These are phyloP conservation scores for Corylus avellana DNA, from an alignment of 306 rosid species.

Conservation along the genomic window DNA sequence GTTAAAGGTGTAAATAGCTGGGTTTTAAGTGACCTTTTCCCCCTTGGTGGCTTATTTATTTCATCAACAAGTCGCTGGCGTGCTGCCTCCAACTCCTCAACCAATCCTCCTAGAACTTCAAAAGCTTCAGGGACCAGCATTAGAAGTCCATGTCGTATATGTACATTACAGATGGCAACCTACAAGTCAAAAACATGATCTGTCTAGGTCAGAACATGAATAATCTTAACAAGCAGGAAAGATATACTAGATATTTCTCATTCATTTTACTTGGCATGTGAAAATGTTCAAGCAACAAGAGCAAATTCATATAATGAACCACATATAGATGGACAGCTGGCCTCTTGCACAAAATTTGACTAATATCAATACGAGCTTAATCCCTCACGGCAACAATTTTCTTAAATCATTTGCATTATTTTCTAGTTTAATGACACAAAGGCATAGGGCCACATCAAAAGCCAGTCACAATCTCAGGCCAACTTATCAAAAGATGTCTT, in stretches of 20 bases:
- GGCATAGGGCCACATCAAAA: neutral
- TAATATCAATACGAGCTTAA: neutral
- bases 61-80: slow-evolving; percentile 71
- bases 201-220: slow-evolving; percentile 25
- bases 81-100: slow-evolving; percentile 87
- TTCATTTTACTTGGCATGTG: slow-evolving; percentile 7
- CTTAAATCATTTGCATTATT: neutral
- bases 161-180: slow-evolving; percentile 76
- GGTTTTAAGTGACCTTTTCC: slow-evolving; percentile 40
- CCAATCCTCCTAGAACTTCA: slow-evolving; percentile 78
- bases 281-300: slow-evolving; percentile 20
- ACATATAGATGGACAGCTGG: neutral
- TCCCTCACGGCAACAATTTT: neutral
- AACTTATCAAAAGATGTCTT: neutral
- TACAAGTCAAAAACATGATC: slow-evolving; percentile 36
- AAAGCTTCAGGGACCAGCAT: slow-evolving; percentile 85
- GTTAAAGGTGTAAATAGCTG: neutral
- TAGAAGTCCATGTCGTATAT: slow-evolving; percentile 79
- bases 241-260: neutral
- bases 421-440: neutral
- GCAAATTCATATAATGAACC: neutral
- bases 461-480: neutral
- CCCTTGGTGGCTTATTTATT: slow-evolving; percentile 88
- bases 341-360: neutral
- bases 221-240: neutral